A percentile compares a stretch with the other conserved stretches of the same genome.
phyloP scores from a whole-genome alignment of 2,329 filamentous ascomycete genomes.

The Blastomyces parvus region DNA sequence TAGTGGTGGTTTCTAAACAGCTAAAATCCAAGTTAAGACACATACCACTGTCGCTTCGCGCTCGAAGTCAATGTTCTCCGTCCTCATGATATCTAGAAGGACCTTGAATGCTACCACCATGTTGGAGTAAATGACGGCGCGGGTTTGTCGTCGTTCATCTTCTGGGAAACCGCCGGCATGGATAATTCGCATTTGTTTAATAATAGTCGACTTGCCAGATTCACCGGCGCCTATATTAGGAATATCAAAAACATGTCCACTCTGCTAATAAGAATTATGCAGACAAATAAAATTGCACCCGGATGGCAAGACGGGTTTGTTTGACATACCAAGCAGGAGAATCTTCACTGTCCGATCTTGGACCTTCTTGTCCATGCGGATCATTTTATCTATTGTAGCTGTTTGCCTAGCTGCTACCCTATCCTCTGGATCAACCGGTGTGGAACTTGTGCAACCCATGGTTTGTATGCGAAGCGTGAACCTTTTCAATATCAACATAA shows the following conservation, averaged over 20 bases:
- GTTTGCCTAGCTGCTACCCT: slow-evolving; percentile 36
- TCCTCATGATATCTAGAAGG: slow-evolving; percentile 82
- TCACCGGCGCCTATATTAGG: slow-evolving; percentile 68
- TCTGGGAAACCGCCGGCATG: slow-evolving; percentile 87
- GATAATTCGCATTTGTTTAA: slow-evolving; percentile 99
- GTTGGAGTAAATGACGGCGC: slow-evolving; percentile 92
- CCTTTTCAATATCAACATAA: neutral
- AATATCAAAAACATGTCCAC: neutral
- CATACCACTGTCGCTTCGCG: slow-evolving; percentile 65
- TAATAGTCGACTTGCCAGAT: slow-evolving; percentile 89
- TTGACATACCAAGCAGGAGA: slow-evolving; percentile 66
- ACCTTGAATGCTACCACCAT: slow-evolving; percentile 85
- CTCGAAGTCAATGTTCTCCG: slow-evolving; percentile 70
- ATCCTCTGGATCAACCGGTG: slow-evolving; percentile 31
- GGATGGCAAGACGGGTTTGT: neutral
- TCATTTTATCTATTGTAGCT: slow-evolving; percentile 70
- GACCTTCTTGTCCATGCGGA: slow-evolving; percentile 80
- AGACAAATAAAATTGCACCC: neutral
- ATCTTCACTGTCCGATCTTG: slow-evolving; percentile 87
- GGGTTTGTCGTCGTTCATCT: slow-evolving; percentile 84
- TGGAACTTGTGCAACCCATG: slow-evolving; percentile 40
- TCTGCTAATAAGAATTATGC: neutral
- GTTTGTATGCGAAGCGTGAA: slow-evolving; percentile 10
- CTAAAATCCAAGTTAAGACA: neutral
- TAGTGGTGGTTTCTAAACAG: neutral